phyloP scores from a whole-genome alignment of 2,329 filamentous ascomycete genomes.

The Aschersonia sp. region DNA sequence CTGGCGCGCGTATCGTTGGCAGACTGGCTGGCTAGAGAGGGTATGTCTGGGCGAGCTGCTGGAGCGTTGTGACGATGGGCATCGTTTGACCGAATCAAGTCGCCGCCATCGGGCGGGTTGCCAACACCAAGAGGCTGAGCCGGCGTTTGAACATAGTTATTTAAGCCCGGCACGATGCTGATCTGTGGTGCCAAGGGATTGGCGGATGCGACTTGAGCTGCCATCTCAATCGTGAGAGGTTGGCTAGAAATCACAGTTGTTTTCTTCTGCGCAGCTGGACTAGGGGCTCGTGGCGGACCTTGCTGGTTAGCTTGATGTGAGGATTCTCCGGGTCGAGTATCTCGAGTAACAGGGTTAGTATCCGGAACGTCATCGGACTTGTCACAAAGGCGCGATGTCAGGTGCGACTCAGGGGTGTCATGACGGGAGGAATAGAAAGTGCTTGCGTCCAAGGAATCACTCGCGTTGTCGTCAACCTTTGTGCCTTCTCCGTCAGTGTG shows the following conservation, averaged over 20 bases:
- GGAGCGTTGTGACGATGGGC: conserved; percentile 15
- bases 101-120: conserved; percentile 19
- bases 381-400: conserved; percentile 33
- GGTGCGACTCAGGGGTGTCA: conserved; percentile 52
- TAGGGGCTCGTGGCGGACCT: background rate
- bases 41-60: conserved; percentile 7
- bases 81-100: conserved; percentile 26
- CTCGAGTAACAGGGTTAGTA: conserved; percentile 5
- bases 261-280: background rate
- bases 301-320: background rate
- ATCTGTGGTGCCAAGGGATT: conserved; percentile 6
- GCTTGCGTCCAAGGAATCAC: conserved; percentile 81
- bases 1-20: conserved; percentile 13
- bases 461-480: conserved; percentile 46
- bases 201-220: conserved; percentile 1
- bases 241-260: background rate
- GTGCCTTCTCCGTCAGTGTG: conserved; percentile 36
- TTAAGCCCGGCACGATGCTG: conserved; percentile 17
- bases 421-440: conserved; percentile 93
- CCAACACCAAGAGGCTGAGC: conserved; percentile 3
- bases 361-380: conserved; percentile 18
- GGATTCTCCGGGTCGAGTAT: conserved; percentile 3
- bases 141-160: conserved; percentile 10
- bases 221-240: background rate
- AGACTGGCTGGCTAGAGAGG: conserved; percentile 5